phyloP scores from a whole-genome alignment of 179 eudicot species.

The Corrigiola litoralis region DNA sequence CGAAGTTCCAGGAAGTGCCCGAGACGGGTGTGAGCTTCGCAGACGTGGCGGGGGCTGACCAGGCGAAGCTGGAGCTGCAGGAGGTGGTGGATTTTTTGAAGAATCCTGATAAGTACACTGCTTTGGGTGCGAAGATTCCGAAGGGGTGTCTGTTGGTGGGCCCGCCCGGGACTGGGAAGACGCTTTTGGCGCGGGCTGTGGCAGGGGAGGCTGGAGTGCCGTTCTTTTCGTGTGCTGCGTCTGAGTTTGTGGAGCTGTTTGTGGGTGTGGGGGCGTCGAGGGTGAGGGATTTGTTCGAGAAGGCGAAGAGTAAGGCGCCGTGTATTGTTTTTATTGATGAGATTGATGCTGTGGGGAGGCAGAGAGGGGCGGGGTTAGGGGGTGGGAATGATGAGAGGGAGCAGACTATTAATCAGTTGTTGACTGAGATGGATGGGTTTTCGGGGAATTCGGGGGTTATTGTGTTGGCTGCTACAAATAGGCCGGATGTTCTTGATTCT shows the following conservation, averaged over 20 bases:
- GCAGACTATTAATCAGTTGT: conserved; percentile 94
- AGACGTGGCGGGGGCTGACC: conserved; percentile 98
- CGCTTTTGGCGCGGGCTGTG: conserved; percentile 83
- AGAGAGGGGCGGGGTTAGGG: conserved; percentile 95
- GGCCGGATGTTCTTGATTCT: conserved; percentile 97
- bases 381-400: conserved; percentile 99
- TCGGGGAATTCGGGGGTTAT: conserved; percentile 94
- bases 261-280: conserved; percentile 99
- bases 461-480: conserved; percentile 92
- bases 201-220: conserved; percentile 95
- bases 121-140: conserved; percentile 88
- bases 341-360: conserved; percentile 98
- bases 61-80: conserved; percentile 87
- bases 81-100: conserved; percentile 97
- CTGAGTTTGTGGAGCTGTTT: conserved; percentile 95
- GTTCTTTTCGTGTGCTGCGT: conserved; percentile 89
- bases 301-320: conserved; percentile 96
- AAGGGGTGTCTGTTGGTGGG: conserved; percentile 95
- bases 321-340: conserved; percentile 98
- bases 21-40: conserved; percentile 87
- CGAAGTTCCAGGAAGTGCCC: conserved; percentile 98
- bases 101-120: conserved; percentile 96
- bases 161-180: conserved; percentile 97
- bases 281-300: conserved; percentile 93
- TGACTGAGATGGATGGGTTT: conserved; percentile 99